Percentiles rank a stretch among this genome's conserved stretches.
Conservation (phyloP, 2,329 filamentous ascomycete genomes). For the Tolypocladium cylindrosporum region DNA sequence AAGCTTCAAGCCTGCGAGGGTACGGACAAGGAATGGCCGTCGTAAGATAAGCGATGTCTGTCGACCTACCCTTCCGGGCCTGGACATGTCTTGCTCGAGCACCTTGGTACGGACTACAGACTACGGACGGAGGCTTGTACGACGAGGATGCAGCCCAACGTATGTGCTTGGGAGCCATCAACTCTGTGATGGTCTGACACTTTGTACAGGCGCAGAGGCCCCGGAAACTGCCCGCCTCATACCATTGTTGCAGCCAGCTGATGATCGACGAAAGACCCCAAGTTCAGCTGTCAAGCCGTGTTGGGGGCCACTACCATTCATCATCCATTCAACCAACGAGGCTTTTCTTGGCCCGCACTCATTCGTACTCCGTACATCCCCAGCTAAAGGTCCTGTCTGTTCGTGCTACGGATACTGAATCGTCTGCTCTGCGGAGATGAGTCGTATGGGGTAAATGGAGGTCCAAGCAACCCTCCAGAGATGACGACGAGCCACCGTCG, state of each 20-base stretch:
- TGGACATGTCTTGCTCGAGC: background rate
- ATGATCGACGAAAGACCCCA: background rate
- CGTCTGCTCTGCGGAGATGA: background rate
- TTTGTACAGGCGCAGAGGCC: too few species aligned
- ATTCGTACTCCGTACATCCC: background rate
- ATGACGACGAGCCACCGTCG: background rate
- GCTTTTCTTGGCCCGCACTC: background rate
- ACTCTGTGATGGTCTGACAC: background rate
- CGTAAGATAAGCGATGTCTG: background rate
- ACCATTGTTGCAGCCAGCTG: background rate
- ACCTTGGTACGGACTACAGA: background rate
- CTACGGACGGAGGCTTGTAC: background rate
- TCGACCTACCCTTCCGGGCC: background rate
- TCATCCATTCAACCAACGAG: background rate
- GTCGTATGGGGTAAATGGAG: background rate
- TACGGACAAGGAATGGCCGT: background rate
- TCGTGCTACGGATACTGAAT: too few species aligned
- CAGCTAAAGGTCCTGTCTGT: background rate
- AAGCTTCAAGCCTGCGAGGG: background rate
- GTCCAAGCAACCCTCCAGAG: background rate
- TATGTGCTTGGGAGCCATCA: background rate
- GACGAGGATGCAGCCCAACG: background rate
- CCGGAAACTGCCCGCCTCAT: too few species aligned
- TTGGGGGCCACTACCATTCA: background rate
- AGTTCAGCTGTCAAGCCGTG: background rate